Conservation (phyloP, 2,329 filamentous ascomycete species). For the Ophiostoma perfectum region DNA sequence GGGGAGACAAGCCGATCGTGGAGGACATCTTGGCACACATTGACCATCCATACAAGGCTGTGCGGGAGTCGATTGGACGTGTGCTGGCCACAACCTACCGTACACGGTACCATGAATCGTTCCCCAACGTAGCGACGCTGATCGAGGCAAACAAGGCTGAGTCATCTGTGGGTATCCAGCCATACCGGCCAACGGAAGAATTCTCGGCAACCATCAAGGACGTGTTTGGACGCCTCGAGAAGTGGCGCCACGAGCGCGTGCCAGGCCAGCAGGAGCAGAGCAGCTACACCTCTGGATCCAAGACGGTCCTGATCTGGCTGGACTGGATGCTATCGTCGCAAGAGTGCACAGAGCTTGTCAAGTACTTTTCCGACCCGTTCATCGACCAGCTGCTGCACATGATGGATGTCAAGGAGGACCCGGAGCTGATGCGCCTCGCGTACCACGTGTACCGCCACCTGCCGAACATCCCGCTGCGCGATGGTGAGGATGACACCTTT, state of each 20-base stretch:
- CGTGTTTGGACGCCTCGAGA: constrained; percentile 73
- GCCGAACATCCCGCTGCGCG: constrained; percentile 87
- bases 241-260: constrained; percentile 77
- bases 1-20: constrained; percentile 78
- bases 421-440: constrained; percentile 85
- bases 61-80: constrained; percentile 88
- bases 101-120: constrained; percentile 90
- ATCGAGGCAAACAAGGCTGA: constrained; percentile 71
- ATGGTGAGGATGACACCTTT: constrained; percentile 78
- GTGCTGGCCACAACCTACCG: constrained; percentile 85
- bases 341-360: constrained; percentile 84
- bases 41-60: constrained; percentile 96
- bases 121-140: constrained; percentile 69
- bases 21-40: constrained; percentile 86
- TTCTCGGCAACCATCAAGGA: constrained; percentile 66
- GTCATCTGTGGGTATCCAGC: constrained; percentile 77
- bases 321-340: constrained; percentile 86
- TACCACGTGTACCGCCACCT: constrained; percentile 97
- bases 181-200: constrained; percentile 72
- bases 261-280: constrained; percentile 91
- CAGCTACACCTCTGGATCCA: constrained; percentile 90
- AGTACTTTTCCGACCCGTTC: constrained; percentile 84
- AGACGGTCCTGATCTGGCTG: constrained; percentile 92
- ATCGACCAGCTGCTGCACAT: constrained; percentile 94
- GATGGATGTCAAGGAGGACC: constrained; percentile 99